phyloP scores from a whole-genome alignment of 108 stramenopile species.

The Discostella stelligeroides region DNA sequence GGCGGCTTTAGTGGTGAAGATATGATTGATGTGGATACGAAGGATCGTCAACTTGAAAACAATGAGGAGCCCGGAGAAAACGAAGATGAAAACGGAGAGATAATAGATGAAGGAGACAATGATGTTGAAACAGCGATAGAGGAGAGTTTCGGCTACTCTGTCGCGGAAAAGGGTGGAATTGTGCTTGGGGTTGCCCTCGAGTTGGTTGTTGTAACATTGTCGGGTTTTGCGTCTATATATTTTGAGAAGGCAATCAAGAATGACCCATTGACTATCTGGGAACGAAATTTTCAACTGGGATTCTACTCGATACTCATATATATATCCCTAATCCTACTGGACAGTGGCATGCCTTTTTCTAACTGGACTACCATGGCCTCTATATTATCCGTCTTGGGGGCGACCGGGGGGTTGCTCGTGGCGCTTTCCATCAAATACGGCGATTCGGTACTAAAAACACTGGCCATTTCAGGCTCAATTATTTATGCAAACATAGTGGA shows the following conservation, averaged over 20 bases:
- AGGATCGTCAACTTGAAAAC: too few relatives aligned
- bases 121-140: too few relatives aligned
- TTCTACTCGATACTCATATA: slow-evolving; percentile 32
- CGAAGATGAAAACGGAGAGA: too few relatives aligned
- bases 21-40: too few relatives aligned
- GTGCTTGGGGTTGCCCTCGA: slow-evolving; percentile 37
- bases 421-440: slow-evolving; percentile 60
- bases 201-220: slow-evolving; percentile 50
- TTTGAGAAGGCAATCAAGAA: slow-evolving; percentile 62
- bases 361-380: slow-evolving; percentile 15
- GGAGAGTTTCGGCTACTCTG: background rate
- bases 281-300: slow-evolving; percentile 57
- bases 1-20: background rate
- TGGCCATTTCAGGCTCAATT: slow-evolving; percentile 35
- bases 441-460: slow-evolving; percentile 58
- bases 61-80: too few relatives aligned
- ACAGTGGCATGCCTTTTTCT: background rate
- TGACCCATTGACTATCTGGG: slow-evolving; percentile 46
- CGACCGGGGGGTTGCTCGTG: slow-evolving; percentile 55
- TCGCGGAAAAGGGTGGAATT: background rate
- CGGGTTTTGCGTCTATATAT: slow-evolving; percentile 54
- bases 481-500: slow-evolving; percentile 12
- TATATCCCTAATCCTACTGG: slow-evolving; percentile 6
- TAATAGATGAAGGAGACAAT: too few relatives aligned
- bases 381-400: slow-evolving; percentile 23